These are phyloP conservation scores for Leucaena leucocephala DNA, from an alignment of 306 rosid genomes.

Conservation along the genomic window DNA sequence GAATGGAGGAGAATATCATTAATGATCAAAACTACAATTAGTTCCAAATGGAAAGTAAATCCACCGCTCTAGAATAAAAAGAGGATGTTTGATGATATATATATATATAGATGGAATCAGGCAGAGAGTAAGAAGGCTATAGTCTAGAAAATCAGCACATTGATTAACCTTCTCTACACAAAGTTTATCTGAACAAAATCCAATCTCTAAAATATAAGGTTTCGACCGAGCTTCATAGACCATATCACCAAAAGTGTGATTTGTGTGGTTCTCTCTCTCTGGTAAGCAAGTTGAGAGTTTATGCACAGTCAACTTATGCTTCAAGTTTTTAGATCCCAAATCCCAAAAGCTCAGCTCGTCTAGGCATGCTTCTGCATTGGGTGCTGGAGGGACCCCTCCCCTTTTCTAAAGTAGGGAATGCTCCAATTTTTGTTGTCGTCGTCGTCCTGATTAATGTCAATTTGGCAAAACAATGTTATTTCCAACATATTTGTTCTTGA, in stretches of 20 bases:
- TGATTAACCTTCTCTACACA: background rate
- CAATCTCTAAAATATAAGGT: too few relatives aligned
- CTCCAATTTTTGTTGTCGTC: too few relatives aligned
- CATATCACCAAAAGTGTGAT: background rate
- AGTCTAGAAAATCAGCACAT: background rate
- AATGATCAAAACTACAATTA: too few relatives aligned
- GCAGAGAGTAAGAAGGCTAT: background rate
- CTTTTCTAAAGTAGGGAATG: too few relatives aligned
- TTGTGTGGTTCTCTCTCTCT: background rate
- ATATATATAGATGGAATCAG: background rate
- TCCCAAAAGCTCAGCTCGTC: background rate
- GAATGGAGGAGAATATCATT: too few relatives aligned
- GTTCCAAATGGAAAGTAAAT: too few relatives aligned
- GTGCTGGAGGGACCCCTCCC: background rate
- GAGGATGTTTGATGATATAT: background rate
- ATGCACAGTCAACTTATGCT: background rate
- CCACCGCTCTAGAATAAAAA: background rate
- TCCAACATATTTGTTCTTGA: too few relatives aligned
- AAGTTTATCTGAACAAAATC: too few relatives aligned
- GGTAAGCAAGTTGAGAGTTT: background rate
- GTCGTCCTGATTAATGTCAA: too few relatives aligned
- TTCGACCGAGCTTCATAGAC: too few relatives aligned
- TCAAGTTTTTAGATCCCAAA: background rate
- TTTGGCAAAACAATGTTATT: too few relatives aligned
- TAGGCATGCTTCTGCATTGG: background rate